Conservation (phyloP, 805 yeast species). For the Schwanniomyces polymorphus region DNA sequence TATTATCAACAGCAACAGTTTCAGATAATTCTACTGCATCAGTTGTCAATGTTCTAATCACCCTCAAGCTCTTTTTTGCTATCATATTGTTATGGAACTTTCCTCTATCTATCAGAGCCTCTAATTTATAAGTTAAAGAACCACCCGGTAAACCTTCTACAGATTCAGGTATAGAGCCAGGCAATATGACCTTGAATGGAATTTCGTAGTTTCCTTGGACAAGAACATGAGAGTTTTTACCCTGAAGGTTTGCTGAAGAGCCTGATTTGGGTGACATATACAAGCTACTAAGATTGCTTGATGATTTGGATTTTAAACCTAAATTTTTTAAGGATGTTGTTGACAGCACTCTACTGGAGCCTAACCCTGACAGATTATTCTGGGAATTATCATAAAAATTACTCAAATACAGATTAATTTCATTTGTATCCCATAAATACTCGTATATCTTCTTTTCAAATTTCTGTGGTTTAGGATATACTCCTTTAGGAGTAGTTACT, state of each 20-base stretch:
- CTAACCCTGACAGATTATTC: slow-evolving; percentile 18
- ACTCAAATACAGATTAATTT: slow-evolving; percentile 44
- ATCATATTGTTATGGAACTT: slow-evolving; percentile 65
- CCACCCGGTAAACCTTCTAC: slow-evolving; percentile 89
- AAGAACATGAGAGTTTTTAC: slow-evolving; percentile 36
- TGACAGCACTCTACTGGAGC: slow-evolving; percentile 40
- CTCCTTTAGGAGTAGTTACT: slow-evolving; percentile 45
- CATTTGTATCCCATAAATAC: slow-evolving; percentile 73
- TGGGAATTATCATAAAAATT: slow-evolving; percentile 27
- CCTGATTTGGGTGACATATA: slow-evolving; percentile 19
- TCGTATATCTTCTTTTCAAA: slow-evolving; percentile 70
- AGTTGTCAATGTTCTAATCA: slow-evolving; percentile 82
- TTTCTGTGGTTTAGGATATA: slow-evolving; percentile 45
- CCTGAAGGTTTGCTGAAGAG: slow-evolving; percentile 10
- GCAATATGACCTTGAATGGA: slow-evolving; percentile 82
- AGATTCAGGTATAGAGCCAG: slow-evolving; percentile 84
- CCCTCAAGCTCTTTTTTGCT: slow-evolving; percentile 71
- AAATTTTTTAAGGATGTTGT: slow-evolving; percentile 42
- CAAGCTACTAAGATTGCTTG: slow-evolving; percentile 14
- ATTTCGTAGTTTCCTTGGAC: slow-evolving; percentile 83
- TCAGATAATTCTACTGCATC: slow-evolving; percentile 87
- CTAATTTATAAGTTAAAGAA: slow-evolving; percentile 66
- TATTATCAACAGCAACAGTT: slow-evolving; percentile 89
- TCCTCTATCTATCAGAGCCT: slow-evolving; percentile 81
- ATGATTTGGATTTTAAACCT: slow-evolving; percentile 38